Evolutionary conservation across 2,329 filamentous ascomycete genomes (phyloP).

Genomic region (Aspergillus sp.): DNA sequence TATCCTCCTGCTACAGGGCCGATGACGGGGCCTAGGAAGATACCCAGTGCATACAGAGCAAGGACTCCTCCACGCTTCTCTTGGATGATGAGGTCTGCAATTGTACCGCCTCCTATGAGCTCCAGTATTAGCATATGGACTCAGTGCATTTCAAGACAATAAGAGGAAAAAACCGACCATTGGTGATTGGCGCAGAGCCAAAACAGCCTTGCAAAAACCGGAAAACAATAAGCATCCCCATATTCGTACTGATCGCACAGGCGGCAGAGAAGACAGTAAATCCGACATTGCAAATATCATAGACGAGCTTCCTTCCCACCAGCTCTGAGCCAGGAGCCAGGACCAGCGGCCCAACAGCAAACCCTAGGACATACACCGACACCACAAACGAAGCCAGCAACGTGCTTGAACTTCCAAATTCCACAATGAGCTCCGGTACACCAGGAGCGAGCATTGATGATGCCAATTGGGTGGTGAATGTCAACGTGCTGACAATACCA

Average conservation of each 20-base stretch:
- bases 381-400: conserved; percentile 40
- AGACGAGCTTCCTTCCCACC: conserved; percentile 60
- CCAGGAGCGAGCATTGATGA: conserved; percentile 38
- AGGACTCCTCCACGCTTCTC: conserved; percentile 60
- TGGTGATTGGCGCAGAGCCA: conserved; percentile 60
- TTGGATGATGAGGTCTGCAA: conserved; percentile 62
- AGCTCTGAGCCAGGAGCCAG: conserved; percentile 62
- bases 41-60: conserved; percentile 48
- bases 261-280: conserved; percentile 65
- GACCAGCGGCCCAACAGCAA: conserved; percentile 58
- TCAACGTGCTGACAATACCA: background rate
- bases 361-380: conserved; percentile 60
- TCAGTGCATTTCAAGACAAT: background rate
- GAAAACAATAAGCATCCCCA: conserved; percentile 59
- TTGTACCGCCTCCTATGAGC: conserved; percentile 61
- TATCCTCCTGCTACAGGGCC: conserved; percentile 37
- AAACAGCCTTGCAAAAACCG: conserved; percentile 63
- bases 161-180: background rate
- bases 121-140: background rate
- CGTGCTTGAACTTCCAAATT: conserved; percentile 6
- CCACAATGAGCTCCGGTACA: conserved; percentile 18
- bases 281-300: conserved; percentile 57
- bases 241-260: conserved; percentile 58
- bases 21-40: conserved; percentile 41
- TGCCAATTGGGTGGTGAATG: conserved; percentile 21